Base-by-base conservation (phyloP, 129 eudicot genomes). In the Escallonia herrerae region DNA sequence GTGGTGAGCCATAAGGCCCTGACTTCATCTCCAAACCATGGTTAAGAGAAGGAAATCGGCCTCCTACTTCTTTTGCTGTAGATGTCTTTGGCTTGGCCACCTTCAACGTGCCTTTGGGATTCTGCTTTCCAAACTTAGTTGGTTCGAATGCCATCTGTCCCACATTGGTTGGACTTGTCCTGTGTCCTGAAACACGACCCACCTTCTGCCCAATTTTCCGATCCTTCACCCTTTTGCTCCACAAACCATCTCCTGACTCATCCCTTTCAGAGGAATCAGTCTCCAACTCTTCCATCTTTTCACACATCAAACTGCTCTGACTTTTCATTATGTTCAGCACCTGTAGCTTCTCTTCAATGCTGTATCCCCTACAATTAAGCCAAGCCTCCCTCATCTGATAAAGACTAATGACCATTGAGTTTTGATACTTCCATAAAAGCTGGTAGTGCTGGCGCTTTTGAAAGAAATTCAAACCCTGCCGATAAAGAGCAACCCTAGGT, bases 291-390 rank as follows among this genome's bases (percentile, higher is more conserved):
- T 88, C 91, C 82, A 80, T 80, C 56, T 89, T 86, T 61, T 94
- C 99, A 74, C 77, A 70, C 90, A 86, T 82, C 70, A 94, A 80
- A 76, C 87, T 89, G 80, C 89, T 89, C 67, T 94, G 93, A 66
- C 85, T 94, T 74, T 74, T 89, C 88, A 77, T 72, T 12, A 94
- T 86, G 61, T 84, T 89, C 75, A 89, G 67, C 43, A 94, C 95
- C 15, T 83, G 99, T 54, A 89, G 83, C 83, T 94, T 94, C 79
- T 94, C 99, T n/a, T 89, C 97, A 44, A 94, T 89, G 80, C 95
- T 86, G 74, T 89, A 89, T 15, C 99, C 97, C 51, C 74, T 79
- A 66, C 93, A 94, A 74, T 82, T 86, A 46, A 65, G 50, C 99
- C 99, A 94, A n/a, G 94, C 90, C 41, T 89, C 97, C 63, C 82